Conservation (phyloP, 805 yeast species). For the Candida dendrica region DNA sequence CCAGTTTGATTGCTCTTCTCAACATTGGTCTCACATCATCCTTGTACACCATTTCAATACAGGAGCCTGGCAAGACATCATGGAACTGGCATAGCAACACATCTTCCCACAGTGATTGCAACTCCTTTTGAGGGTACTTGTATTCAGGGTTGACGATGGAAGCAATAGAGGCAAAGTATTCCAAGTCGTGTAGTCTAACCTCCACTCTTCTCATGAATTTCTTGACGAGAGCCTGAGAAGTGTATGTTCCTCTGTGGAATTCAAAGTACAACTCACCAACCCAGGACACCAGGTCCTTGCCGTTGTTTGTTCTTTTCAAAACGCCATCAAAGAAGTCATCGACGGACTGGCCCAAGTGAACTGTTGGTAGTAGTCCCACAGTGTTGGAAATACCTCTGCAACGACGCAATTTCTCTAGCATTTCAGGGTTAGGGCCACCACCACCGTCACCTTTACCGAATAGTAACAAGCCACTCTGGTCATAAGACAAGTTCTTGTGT, state of each 20-base stretch:
- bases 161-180: conserved; percentile 70
- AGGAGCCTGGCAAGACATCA: conserved; percentile 96
- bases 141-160: conserved; percentile 47
- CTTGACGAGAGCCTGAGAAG: conserved; percentile 86
- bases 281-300: conserved; percentile 75
- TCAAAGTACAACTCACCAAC: conserved; percentile 90
- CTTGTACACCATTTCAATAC: conserved; percentile 87
- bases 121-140: conserved; percentile 62
- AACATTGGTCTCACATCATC: conserved; percentile 84
- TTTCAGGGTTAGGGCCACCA: conserved; percentile 93
- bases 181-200: conserved; percentile 75
- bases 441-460: conserved; percentile 98
- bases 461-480: conserved; percentile 71
- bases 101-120: conserved; percentile 79
- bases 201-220: conserved; percentile 73
- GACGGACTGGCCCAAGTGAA: conserved; percentile 66
- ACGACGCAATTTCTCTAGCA: conserved; percentile 88
- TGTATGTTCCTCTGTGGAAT: conserved; percentile 95
- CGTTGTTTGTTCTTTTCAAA: conserved; percentile 54
- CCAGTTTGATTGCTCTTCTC: conserved; percentile 43
- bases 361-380: conserved; percentile 74
- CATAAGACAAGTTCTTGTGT: conserved; percentile 77
- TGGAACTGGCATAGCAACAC: conserved; percentile 90
- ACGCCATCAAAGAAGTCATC: conserved; percentile 72
- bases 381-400: conserved; percentile 82